Evolutionary conservation across 352 stramenopile species (phyloP).

Genomic region (Phytophthora melonis): DNA sequence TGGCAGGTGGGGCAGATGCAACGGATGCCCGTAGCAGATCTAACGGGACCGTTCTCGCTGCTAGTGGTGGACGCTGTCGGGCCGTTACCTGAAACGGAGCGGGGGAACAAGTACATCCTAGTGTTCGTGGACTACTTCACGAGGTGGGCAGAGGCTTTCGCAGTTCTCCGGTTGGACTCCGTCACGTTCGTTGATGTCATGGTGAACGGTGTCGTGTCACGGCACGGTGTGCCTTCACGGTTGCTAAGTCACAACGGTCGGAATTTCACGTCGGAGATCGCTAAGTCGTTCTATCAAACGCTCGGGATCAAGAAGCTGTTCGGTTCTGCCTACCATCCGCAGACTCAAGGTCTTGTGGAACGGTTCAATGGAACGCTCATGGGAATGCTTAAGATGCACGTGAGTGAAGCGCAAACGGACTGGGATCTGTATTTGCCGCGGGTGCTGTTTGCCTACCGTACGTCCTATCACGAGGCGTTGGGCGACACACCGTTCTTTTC

Average conservation of each 20-base stretch:
- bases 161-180: background rate
- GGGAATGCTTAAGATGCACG: too few species aligned
- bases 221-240: conserved; percentile 3
- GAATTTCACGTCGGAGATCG: conserved; percentile 8
- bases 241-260: conserved; percentile 7
- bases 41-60: background rate
- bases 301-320: conserved; percentile 13
- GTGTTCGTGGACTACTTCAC: background rate
- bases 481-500: conserved; percentile 20
- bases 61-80: background rate
- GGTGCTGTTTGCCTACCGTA: background rate
- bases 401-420: too few species aligned
- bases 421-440: too few species aligned
- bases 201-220: background rate
- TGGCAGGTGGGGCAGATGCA: conserved; percentile 11
- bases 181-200: background rate
- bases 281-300: conserved; percentile 12
- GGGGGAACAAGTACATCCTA: background rate
- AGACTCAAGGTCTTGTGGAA: background rate
- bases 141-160: background rate
- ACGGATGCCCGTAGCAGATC: conserved; percentile 3
- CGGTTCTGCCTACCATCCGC: background rate
- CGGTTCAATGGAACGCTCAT: too few species aligned
- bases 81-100: background rate
- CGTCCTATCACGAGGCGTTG: conserved; percentile 7